Evolutionary conservation across 345 rosid genomes (phyloP), one percentile per base, ranked within the genome.

Genomic region (Melaleuca quinquenervia): DNA sequence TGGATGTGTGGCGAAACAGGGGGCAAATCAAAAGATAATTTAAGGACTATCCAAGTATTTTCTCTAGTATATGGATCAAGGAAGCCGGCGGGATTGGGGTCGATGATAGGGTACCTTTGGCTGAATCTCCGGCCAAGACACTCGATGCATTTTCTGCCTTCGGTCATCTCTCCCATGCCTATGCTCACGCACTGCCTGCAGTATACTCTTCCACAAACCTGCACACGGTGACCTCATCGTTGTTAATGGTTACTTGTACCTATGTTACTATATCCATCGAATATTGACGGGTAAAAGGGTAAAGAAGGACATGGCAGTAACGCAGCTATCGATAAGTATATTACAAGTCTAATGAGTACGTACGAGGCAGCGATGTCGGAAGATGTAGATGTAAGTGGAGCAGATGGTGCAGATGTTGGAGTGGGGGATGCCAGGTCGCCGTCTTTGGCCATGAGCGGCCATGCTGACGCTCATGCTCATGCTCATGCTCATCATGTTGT

Each of bases 121-220:
- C 96, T 92, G 90, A 92, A 94, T 82, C 91, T 87, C 87, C 87
- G 91, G 9, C 94, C 96, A 13, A 91, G 82, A 78, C 95, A 94
- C 14, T 87, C 89, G n/a, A 91, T 29, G 85, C 96, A 93, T 86
- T 94, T 94, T 76, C 95, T 89, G 53, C 94, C 95, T 86, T 94
- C 96, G 22, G 88, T 86, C 94, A 91, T 93, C 82, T 94, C 94
- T 75, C 94, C 95, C 95, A 94, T 92, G 58, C 95, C 95, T 27
- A 86, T 82, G 82, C 49, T 55, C 48, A 89, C 92, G 50, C 95
- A 93, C 51, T 88, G 87, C 86, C 91, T 91, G 87, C 96, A 94
- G 48, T 92, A 91, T 20, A 87, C 94, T 83, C 96, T 92, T 70
- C 95, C 96, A 62, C 95, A 94, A n/a, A 92, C 95, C 95, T 94